These are phyloP conservation scores for Penicillium robsamsonii DNA, from an alignment of 495 filamentous ascomycete genomes.

Conservation along the genomic window DNA sequence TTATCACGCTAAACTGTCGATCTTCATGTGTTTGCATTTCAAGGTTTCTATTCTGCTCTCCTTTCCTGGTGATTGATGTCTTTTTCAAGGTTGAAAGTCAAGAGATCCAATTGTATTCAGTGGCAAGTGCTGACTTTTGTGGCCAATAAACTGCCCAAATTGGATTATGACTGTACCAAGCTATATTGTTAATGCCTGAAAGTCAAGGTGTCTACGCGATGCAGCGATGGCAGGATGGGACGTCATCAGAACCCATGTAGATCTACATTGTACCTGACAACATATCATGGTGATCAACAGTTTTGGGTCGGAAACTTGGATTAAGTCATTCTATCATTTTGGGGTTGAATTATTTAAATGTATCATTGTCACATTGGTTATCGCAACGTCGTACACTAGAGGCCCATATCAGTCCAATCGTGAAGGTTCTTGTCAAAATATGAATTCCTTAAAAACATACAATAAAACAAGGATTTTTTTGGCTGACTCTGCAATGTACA, in stretches of 20 bases:
- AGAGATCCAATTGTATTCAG: neutral
- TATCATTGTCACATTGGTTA: neutral
- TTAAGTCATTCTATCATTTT: neutral
- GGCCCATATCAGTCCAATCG: neutral
- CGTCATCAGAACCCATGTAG: neutral
- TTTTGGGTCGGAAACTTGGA: neutral
- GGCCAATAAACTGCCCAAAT: neutral
- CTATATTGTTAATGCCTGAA: neutral
- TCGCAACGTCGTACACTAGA: neutral
- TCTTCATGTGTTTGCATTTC: neutral
- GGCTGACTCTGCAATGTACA: neutral
- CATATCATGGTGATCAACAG: neutral
- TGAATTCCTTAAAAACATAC: neutral
- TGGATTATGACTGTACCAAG: neutral
- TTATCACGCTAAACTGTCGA: constrained; percentile 8
- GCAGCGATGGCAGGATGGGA: neutral
- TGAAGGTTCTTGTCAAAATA: neutral
- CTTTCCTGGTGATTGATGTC: neutral
- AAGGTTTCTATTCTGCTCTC: neutral
- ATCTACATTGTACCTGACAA: neutral
- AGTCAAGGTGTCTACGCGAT: neutral
- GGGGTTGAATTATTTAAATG: neutral
- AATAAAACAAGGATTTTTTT: neutral
- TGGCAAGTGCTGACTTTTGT: neutral
- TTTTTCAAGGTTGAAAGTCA: neutral